Conservation (phyloP, 176 grass and related monocot genomes). For the Musa itinerans region DNA sequence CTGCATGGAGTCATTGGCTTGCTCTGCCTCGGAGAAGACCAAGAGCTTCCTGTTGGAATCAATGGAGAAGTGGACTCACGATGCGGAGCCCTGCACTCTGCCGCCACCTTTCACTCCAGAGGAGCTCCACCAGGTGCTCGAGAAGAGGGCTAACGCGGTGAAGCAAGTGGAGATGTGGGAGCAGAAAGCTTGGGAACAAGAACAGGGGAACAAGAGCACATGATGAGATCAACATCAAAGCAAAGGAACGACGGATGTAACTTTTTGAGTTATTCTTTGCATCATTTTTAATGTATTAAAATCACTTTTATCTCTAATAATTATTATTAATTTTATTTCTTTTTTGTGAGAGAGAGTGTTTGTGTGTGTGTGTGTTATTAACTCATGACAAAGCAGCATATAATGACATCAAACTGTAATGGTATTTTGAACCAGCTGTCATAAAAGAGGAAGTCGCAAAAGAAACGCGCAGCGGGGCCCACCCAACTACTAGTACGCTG, state of each 20-base stretch:
- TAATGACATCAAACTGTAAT: not conserved
- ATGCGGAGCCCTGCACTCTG: slow-evolving; percentile 42
- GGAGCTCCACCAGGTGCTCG: slow-evolving; percentile 21
- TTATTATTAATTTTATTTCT: no score
- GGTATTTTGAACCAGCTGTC: not conserved
- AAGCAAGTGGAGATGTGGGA: slow-evolving; percentile 11
- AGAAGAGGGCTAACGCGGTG: slow-evolving; percentile 10
- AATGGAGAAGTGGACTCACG: slow-evolving; percentile 38
- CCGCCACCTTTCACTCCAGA: slow-evolving; percentile 37
- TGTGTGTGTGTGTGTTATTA: not conserved
- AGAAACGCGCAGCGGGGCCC: not conserved
- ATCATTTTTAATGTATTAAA: not conserved
- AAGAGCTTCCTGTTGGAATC: slow-evolving; percentile 59
- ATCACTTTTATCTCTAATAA: no score
- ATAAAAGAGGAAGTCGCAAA: not conserved
- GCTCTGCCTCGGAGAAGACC: not conserved
- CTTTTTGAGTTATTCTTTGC: not conserved
- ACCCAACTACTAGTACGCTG: not conserved
- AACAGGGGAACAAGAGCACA: not conserved
- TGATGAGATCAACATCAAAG: no score
- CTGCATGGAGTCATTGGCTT: slow-evolving; percentile 56
- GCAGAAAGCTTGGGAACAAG: not conserved
- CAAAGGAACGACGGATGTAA: no score
- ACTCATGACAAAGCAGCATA: not conserved
- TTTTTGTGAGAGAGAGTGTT: no score